Percentiles rank a stretch among this genome's conserved stretches.
Evolutionary conservation across 768 basidiomycete genomes (phyloP).

Genomic region (Russula virescens): DNA sequence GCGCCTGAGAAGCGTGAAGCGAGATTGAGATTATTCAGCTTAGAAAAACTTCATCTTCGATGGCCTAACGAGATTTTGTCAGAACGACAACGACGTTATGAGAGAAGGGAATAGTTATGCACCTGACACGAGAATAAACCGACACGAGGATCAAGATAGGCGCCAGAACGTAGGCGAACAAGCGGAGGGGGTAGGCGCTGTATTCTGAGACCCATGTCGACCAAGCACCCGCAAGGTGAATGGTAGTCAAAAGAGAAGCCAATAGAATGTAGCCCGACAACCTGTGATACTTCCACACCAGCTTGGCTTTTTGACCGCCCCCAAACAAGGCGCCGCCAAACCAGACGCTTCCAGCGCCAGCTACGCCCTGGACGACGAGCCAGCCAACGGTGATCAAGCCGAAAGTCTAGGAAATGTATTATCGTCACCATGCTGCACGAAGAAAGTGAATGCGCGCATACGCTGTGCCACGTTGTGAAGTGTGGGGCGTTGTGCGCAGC

Average conservation of each 20-base stretch:
- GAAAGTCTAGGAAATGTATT: constrained; percentile 40
- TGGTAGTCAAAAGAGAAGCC: constrained; percentile 52
- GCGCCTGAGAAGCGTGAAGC: too few species aligned
- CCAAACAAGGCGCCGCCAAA: constrained; percentile 63
- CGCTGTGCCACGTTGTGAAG: constrained; percentile 72
- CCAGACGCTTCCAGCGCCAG: constrained; percentile 77
- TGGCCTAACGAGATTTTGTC: constrained; percentile 4
- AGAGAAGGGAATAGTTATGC: neutral
- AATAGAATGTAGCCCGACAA: constrained; percentile 74
- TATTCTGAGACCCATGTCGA: constrained; percentile 50
- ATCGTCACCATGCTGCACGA: neutral
- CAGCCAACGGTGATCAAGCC: constrained; percentile 59
- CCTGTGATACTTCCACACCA: constrained; percentile 80
- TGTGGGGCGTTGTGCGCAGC: constrained; percentile 43
- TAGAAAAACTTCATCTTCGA: constrained; percentile 20
- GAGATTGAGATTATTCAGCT: neutral
- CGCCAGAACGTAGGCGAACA: constrained; percentile 26
- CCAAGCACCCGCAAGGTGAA: constrained; percentile 65
- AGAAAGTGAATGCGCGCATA: constrained; percentile 32
- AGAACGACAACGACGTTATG: neutral
- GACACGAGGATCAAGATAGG: constrained; percentile 29
- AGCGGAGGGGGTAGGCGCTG: constrained; percentile 30
- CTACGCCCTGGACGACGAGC: constrained; percentile 51
- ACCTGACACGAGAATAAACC: constrained; percentile 29
- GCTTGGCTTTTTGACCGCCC: constrained; percentile 64